phyloP scores from a whole-genome alignment of 257 asterid species.

The Lantana camara region DNA sequence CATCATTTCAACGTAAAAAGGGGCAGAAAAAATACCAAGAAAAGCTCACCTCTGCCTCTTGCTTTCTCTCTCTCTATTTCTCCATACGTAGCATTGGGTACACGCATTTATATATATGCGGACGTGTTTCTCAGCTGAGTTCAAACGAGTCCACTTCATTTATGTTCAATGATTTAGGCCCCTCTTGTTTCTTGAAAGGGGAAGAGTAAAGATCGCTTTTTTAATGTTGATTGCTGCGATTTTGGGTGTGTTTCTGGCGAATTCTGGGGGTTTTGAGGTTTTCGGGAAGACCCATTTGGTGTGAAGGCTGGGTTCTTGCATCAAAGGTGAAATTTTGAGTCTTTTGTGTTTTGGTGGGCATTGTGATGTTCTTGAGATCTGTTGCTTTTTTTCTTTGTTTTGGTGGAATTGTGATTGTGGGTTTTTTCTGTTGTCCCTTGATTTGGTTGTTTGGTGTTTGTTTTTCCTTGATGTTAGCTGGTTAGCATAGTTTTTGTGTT shows the following conservation, averaged over 20 bases:
- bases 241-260: conserved; percentile 26
- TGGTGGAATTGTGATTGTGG: background rate
- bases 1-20: conserved; percentile 29
- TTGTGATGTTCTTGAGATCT: conserved; percentile 48
- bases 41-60: background rate
- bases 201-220: background rate
- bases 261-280: conserved; percentile 39
- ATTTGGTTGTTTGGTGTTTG: conserved; percentile 5
- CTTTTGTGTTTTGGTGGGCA: background rate
- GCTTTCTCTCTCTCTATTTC: conserved; percentile 13
- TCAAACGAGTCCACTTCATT: conserved; percentile 17
- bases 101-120: background rate
- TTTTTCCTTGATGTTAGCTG: conserved; percentile 31
- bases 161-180: conserved; percentile 13
- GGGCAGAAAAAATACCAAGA: conserved; percentile 5
- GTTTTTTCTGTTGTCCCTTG: background rate
- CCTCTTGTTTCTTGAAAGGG: conserved; percentile 12
- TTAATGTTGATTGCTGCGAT: conserved; percentile 2
- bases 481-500: conserved; percentile 23
- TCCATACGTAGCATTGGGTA: conserved; percentile 21
- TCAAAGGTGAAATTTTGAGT: conserved; percentile 47
- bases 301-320: conserved; percentile 20
- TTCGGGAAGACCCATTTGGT: conserved; percentile 34
- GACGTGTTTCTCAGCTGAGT: conserved; percentile 25
- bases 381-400: conserved; percentile 9